Percentiles rank a stretch among this genome's conserved stretches.
phyloP scores from a whole-genome alignment of 768 basidiomycete species.

The Rhizopogon sp. region DNA sequence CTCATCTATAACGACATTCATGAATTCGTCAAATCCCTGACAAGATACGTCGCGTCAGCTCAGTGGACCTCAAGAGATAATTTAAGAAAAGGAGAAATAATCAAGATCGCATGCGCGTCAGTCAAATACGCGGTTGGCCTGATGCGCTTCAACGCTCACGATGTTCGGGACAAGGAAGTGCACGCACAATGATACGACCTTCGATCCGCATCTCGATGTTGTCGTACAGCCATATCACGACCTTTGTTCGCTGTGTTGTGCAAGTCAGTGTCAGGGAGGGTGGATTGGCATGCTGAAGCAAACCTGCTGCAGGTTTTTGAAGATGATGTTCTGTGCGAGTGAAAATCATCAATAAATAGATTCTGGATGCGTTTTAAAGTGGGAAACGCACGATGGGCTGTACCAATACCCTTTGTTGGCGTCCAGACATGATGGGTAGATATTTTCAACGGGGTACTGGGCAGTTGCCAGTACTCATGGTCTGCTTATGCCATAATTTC shows the following conservation, averaged over 20 bases:
- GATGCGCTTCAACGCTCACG: constrained; percentile 34
- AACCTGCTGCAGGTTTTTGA: constrained; percentile 94
- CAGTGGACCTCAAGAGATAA: constrained; percentile 1
- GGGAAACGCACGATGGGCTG: constrained; percentile 86
- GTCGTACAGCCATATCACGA: constrained; percentile 94
- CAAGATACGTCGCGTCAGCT: constrained; percentile 18
- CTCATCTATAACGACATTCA: constrained; percentile 96
- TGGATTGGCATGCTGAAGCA: constrained; percentile 2
- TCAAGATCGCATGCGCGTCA: constrained; percentile 4
- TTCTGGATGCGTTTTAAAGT: neutral
- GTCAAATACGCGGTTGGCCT: constrained; percentile 22
- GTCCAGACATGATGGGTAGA: constrained; percentile 70
- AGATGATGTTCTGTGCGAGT: constrained; percentile 79
- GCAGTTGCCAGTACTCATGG: neutral
- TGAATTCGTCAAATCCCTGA: constrained; percentile 99
- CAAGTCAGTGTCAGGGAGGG: constrained; percentile 8
- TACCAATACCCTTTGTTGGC: constrained; percentile 97
- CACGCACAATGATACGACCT: constrained; percentile 89
- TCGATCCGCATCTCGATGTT: constrained; percentile 96
- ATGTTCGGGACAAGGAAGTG: constrained; percentile 18
- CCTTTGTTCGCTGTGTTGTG: constrained; percentile 62
- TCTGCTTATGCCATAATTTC: constrained; percentile 18
- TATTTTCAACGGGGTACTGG: constrained; percentile 3
- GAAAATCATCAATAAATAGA: constrained; percentile 8
- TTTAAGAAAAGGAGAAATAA: constrained; percentile 5